These are phyloP conservation scores for Gossypium gossypioides DNA, from an alignment of 441 rosid species.

Conservation along the genomic window DNA sequence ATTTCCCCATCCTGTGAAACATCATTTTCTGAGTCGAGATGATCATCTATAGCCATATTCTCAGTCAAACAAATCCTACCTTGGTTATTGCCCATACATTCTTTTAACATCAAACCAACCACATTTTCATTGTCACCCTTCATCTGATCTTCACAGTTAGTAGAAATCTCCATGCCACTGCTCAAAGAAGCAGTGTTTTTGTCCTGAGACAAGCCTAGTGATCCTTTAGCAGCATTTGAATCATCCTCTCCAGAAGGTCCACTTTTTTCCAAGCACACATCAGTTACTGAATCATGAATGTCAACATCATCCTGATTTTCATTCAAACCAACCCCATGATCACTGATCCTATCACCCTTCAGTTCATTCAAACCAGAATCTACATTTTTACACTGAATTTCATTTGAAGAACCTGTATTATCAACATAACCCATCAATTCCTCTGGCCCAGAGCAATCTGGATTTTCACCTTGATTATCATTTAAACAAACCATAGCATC, in stretches of 20 bases:
- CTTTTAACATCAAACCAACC: constrained; percentile 7
- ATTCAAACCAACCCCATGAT: constrained; percentile 3
- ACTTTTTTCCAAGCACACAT: not conserved
- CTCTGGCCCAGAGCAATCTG: constrained; percentile 11
- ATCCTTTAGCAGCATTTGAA: constrained; percentile 16
- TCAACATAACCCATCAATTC: constrained; percentile 6
- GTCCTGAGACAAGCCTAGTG: constrained; percentile 13
- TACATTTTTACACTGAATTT: constrained; percentile 2
- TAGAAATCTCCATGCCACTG: constrained; percentile 10
- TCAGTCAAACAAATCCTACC: constrained; percentile 16
- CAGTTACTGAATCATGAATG: not conserved
- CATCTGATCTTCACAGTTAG: not conserved
- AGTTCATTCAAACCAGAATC: constrained; percentile 2
- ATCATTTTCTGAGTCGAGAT: constrained; percentile 12
- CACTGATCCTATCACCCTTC: not conserved
- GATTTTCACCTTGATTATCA: constrained; percentile 10
- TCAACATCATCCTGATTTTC: constrained; percentile 6
- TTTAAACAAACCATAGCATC: not conserved
- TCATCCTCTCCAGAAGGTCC: constrained; percentile 10
- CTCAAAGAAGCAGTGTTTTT: constrained; percentile 20
- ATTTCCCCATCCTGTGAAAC: constrained; percentile 14
- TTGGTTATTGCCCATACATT: constrained; percentile 8
- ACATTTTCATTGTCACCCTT: constrained; percentile 7
- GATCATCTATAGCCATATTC: constrained; percentile 15
- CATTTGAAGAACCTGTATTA: not conserved